These are phyloP conservation scores for Glycine tomentella DNA, from an alignment of 306 rosid genomes.

Conservation along the genomic window DNA sequence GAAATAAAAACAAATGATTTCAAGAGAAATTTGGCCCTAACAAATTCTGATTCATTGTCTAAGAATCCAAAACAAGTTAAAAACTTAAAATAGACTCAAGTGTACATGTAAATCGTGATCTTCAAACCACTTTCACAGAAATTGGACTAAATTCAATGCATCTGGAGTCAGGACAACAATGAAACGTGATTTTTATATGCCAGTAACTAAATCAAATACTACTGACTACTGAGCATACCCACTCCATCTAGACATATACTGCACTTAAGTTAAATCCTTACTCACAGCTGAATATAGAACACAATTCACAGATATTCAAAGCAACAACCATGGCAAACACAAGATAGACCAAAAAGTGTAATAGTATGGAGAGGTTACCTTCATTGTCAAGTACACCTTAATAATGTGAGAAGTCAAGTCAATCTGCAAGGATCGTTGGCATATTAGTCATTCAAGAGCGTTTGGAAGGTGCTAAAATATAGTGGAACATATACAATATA, in stretches of 20 bases:
- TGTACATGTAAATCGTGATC: background rate
- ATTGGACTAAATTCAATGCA: background rate
- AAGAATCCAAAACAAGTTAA: slow-evolving; percentile 26
- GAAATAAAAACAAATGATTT: slow-evolving; percentile 6
- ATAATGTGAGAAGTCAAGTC: slow-evolving; percentile 86
- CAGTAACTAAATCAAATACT: slow-evolving; percentile 16
- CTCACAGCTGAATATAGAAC: slow-evolving; percentile 22
- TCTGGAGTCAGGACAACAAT: background rate
- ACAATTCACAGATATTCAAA: slow-evolving; percentile 21
- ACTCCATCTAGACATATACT: slow-evolving; percentile 15
- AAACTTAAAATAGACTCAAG: slow-evolving; percentile 13
- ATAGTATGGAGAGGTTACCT: slow-evolving; percentile 60
- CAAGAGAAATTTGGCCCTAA: background rate
- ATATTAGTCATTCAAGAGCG: slow-evolving; percentile 41
- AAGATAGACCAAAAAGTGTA: slow-evolving; percentile 21
- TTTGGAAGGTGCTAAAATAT: slow-evolving; percentile 18
- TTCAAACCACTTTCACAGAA: slow-evolving; percentile 13
- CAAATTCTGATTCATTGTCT: slow-evolving; percentile 13
- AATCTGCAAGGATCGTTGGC: slow-evolving; percentile 67
- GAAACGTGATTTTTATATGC: slow-evolving; percentile 22
- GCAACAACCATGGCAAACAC: slow-evolving; percentile 3
- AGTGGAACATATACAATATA: slow-evolving; percentile 17
- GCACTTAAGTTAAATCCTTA: background rate
- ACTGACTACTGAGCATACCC: background rate
- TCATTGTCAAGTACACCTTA: slow-evolving; percentile 86